A percentile compares a stretch with the other conserved stretches of the same genome.
Conservation (phyloP, 139 green algal species). For the Chlamydomonas sp. region DNA sequence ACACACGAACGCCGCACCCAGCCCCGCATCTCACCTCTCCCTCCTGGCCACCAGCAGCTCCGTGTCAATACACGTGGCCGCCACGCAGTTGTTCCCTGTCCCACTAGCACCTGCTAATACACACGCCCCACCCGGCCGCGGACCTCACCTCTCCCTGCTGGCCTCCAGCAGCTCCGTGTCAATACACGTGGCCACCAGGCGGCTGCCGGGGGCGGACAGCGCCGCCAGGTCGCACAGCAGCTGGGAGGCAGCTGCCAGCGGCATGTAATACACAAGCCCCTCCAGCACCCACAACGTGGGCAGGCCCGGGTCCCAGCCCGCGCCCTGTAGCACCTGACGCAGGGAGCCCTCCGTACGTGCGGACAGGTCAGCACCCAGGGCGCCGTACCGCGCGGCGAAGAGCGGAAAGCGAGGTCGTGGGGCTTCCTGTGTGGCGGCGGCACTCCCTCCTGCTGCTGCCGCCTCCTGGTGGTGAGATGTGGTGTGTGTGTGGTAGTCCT, state of each 20-base stretch:
- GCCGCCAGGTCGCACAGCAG: conserved; percentile 10
- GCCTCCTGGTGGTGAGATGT: background rate
- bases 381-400: background rate
- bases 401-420: conserved; percentile 10
- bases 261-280: conserved; percentile 58
- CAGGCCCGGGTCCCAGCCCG: background rate
- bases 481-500: background rate
- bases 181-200: conserved; percentile 45
- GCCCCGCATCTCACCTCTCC: background rate
- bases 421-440: background rate
- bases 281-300: conserved; percentile 46
- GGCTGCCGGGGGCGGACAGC: conserved; percentile 38
- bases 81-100: no score
- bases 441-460: no score
- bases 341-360: background rate
- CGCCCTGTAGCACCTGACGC: conserved; percentile 1
- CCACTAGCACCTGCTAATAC: background rate
- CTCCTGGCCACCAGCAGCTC: conserved; percentile 47
- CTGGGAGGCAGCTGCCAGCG: background rate
- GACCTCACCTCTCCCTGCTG: background rate
- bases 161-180: conserved; percentile 52
- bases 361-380: conserved; percentile 44
- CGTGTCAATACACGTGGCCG: conserved; percentile 35
- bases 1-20: background rate
- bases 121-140: background rate